These are phyloP conservation scores for Cordyceps fumosorosea DNA, from an alignment of 2,329 filamentous ascomycete species.

Conservation along the genomic window DNA sequence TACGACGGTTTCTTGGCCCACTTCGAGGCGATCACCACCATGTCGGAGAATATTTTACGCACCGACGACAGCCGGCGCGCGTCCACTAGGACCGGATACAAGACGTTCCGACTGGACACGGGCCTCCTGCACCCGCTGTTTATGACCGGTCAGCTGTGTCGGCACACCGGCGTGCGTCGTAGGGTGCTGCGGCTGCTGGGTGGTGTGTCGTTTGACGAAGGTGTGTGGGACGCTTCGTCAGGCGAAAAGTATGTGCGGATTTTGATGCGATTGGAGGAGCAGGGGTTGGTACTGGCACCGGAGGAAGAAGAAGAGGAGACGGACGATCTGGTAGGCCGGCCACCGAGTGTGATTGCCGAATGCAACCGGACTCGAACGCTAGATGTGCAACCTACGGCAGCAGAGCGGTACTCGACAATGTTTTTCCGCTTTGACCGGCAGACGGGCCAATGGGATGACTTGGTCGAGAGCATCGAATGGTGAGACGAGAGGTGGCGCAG, in stretches of 20 bases:
- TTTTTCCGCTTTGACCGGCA: background rate
- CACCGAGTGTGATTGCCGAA: background rate
- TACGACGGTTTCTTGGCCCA: slow-evolving; percentile 8
- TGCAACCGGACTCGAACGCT: background rate
- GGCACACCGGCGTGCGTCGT: slow-evolving; percentile 6
- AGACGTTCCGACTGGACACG: background rate
- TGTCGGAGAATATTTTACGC: background rate
- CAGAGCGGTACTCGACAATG: background rate
- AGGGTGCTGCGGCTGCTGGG: slow-evolving; percentile 4
- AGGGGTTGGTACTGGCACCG: background rate
- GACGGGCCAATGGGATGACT: background rate
- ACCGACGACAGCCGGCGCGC: too few relatives aligned
- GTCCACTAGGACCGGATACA: too few relatives aligned
- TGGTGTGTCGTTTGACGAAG: background rate
- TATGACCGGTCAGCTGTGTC: slow-evolving; percentile 12
- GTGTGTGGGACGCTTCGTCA: slow-evolving; percentile 7
- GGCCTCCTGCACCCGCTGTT: slow-evolving; percentile 11
- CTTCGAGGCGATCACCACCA: slow-evolving; percentile 10
- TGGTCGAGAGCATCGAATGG: background rate
- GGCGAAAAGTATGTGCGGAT: background rate
- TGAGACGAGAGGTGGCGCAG: background rate
- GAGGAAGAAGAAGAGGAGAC: background rate
- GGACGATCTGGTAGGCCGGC: background rate
- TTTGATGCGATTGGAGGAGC: slow-evolving; percentile 10
- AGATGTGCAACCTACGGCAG: background rate